Base-by-base conservation (phyloP, 352 stramenopile species). In the Thalassiosira mediterranea region DNA sequence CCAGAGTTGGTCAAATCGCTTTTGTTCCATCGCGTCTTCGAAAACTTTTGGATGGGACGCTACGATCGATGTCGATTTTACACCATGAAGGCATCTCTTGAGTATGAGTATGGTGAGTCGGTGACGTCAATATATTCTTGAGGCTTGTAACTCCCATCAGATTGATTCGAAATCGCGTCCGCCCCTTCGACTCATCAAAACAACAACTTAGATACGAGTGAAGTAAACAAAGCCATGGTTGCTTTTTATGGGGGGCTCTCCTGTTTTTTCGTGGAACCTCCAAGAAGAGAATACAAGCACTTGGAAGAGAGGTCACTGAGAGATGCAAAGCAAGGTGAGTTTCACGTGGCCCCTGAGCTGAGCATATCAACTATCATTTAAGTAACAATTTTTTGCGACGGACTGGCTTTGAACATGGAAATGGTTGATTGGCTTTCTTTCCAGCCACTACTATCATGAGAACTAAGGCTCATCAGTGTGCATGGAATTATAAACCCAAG, bases 31-130 rank as follows among this genome's bases (percentile, higher is more conserved):
- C 3, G 26, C 15, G 58, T 46, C 15, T 51, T 70, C 10, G 17
- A 56, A 40, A 15, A 19, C 10, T 77, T 65, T 48, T 77, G 68
- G 68, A 28, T 64, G 17, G 67, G 67, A 25, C 56, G 59, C 46
- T 63, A 59, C 54, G 57, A 69, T 0, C 52, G 56, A 37, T 76
- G 67, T 19, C 13, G 44, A 38, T 76, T 51, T 40, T 34, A 49
- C 26, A 23, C 48, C 34, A 53, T 60, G 31, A 74, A 61, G 42
- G 40, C 48, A n/a, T n/a, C n/a, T n/a, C n/a, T n/a, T n/a, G n/a
- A n/a, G 42, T 47, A 23, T 47, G 46, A 42, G 2, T 7, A 46
- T 8, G 21, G 10, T 60, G 7, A 7, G 34, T 42, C 34, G n/a
- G n/a, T n/a, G n/a, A 42, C 34, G 34, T 42, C 13, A 13, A 13